Conservation (phyloP, 371 early-diverging fungal species). For the Mortierella sp. region DNA sequence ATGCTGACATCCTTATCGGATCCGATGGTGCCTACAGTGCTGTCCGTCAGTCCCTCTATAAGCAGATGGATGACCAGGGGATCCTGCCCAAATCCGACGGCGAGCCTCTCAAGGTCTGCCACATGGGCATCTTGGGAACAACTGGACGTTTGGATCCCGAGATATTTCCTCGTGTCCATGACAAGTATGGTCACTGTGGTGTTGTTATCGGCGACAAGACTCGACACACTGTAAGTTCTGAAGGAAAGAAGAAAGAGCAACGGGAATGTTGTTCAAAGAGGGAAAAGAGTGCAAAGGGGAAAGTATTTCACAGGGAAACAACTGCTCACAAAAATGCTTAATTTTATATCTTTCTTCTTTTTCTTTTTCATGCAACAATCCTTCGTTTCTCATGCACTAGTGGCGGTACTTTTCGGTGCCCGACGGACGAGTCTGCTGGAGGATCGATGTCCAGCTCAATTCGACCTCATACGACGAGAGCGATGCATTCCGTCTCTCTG, state of each 20-base stretch:
- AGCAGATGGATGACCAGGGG: conserved; percentile 9
- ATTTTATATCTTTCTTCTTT: background rate
- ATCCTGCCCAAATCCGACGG: conserved; percentile 13
- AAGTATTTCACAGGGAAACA: no score
- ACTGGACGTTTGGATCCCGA: conserved; percentile 26
- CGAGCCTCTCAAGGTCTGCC: conserved; percentile 23
- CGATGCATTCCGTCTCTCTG: conserved; percentile 12
- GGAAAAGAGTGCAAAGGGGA: no score
- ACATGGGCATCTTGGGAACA: conserved; percentile 35
- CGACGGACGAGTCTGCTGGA: conserved; percentile 32
- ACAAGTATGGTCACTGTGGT: background rate
- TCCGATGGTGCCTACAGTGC: conserved; percentile 27
- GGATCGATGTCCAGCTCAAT: conserved; percentile 30
- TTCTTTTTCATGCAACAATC: background rate
- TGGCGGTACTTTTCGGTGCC: conserved; percentile 29
- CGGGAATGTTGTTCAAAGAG: no score
- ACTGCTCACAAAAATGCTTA: conserved; percentile 5
- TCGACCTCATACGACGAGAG: conserved; percentile 3
- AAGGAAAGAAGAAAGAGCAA: background rate
- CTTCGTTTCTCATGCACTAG: background rate
- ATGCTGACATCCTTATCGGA: conserved; percentile 32
- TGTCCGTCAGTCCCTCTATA: conserved; percentile 22
- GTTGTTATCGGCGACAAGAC: conserved; percentile 21
- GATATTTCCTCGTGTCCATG: background rate
- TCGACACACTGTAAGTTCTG: conserved; percentile 23